Conservation (phyloP, 352 stramenopile genomes). For the Phytophthora colocasiae region DNA sequence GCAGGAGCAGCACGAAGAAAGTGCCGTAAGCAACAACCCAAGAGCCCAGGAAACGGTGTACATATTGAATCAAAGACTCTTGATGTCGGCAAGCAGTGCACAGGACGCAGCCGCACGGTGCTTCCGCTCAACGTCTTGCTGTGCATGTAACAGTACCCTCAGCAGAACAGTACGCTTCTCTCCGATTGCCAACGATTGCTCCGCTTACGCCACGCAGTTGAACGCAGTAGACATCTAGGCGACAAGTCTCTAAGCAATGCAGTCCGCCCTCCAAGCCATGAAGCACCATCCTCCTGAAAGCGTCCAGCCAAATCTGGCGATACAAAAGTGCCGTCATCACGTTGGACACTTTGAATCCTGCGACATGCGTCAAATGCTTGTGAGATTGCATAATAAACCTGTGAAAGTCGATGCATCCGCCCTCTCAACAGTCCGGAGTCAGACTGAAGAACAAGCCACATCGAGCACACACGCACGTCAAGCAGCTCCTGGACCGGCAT, state of each 20-base stretch:
- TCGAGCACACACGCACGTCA: not conserved
- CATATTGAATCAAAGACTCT: not conserved
- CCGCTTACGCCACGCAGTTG: slow-evolving; percentile 15
- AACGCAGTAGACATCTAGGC: slow-evolving; percentile 11
- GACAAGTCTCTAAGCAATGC: not conserved
- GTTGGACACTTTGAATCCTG: slow-evolving; percentile 34
- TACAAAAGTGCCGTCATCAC: slow-evolving; percentile 25
- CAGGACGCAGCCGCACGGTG: not conserved
- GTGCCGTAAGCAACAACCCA: slow-evolving; percentile 19
- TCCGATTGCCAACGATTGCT: slow-evolving; percentile 2
- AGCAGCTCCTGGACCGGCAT: slow-evolving; percentile 22
- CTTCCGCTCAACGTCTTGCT: not conserved
- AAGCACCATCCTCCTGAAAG: slow-evolving; percentile 9
- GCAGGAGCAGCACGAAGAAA: slow-evolving; percentile 22
- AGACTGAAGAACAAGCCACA: slow-evolving; percentile 21
- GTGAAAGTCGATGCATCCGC: slow-evolving; percentile 17
- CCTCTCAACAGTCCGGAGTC: slow-evolving; percentile 12
- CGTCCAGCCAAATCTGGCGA: not conserved
- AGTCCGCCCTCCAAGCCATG: not conserved
- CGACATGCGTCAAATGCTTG: slow-evolving; percentile 24
- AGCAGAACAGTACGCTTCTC: not conserved
- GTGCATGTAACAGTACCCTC: not conserved
- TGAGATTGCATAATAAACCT: slow-evolving; percentile 24
- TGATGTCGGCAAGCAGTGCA: not conserved
- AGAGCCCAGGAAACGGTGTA: not conserved